Percentiles rank a stretch among this genome's conserved stretches.
Evolutionary conservation across 306 rosid genomes (phyloP).

Genomic region (Senna siamea): DNA sequence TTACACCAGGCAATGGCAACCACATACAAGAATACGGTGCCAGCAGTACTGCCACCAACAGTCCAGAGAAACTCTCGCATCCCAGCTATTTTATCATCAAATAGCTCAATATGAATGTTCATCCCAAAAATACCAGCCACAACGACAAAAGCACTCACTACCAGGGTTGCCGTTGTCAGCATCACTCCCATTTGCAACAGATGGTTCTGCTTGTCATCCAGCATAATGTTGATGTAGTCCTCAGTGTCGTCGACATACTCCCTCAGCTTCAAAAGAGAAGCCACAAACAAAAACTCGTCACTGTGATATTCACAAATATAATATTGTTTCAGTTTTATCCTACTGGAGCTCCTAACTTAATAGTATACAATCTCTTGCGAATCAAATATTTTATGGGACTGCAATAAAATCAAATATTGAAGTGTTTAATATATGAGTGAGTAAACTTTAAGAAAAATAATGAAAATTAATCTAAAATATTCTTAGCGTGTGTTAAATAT

Average conservation of each 20-base stretch:
- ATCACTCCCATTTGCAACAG: constrained; percentile 98
- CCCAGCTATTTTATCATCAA: constrained; percentile 37
- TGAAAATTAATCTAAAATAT: not conserved
- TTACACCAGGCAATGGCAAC: constrained; percentile 75
- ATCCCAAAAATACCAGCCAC: constrained; percentile 95
- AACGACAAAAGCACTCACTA: constrained; percentile 82
- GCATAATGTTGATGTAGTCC: constrained; percentile 98
- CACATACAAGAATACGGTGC: constrained; percentile 53
- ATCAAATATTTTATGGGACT: too few species aligned
- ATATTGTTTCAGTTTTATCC: too few species aligned
- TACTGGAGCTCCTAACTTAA: too few species aligned
- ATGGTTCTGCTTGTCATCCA: constrained; percentile 99
- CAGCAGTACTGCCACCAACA: constrained; percentile 53
- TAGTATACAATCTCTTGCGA: too few species aligned
- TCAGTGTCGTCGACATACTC: constrained; percentile 98
- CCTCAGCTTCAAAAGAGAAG: constrained; percentile 62
- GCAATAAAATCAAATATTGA: constrained; percentile 6
- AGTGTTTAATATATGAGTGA: not conserved
- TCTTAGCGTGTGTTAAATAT: not conserved
- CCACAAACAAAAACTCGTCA: not conserved
- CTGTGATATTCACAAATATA: not conserved
- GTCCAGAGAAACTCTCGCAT: constrained; percentile 74
- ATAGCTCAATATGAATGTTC: constrained; percentile 81
- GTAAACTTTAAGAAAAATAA: not conserved
- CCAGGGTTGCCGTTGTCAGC: constrained; percentile 94